These are phyloP conservation scores for Niveomyces coronatus DNA, from an alignment of 2,329 filamentous ascomycete genomes.

Conservation along the genomic window DNA sequence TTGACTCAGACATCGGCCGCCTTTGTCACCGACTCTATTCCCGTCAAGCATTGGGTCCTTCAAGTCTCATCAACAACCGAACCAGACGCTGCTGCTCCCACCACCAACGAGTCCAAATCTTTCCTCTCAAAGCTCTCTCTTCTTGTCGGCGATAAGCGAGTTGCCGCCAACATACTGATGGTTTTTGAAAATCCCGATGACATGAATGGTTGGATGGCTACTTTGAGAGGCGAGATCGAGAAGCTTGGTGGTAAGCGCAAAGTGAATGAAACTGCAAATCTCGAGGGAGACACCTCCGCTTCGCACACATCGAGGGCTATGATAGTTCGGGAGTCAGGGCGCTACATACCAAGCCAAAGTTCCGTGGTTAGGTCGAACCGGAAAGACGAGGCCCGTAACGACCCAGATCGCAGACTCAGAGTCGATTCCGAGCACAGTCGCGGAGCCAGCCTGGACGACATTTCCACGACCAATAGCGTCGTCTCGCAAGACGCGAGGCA, in stretches of 20 bases:
- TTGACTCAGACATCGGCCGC: constrained; percentile 67
- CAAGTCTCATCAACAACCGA: constrained; percentile 61
- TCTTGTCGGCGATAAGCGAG: constrained; percentile 40
- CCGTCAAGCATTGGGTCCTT: constrained; percentile 70
- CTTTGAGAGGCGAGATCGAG: constrained; percentile 60
- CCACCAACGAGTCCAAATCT: constrained; percentile 44
- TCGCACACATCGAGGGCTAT: neutral
- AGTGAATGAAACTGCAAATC: constrained; percentile 48
- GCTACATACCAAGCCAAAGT: constrained; percentile 40
- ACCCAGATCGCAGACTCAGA: constrained; percentile 14
- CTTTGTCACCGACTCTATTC: constrained; percentile 70
- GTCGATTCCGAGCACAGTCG: constrained; percentile 20
- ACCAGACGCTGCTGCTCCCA: constrained; percentile 37
- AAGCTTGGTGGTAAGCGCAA: constrained; percentile 56
- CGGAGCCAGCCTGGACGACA: constrained; percentile 39
- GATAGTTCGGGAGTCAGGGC: constrained; percentile 28
- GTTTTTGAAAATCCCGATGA: constrained; percentile 63
- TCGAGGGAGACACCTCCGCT: constrained; percentile 20
- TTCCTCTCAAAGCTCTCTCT: constrained; percentile 56
- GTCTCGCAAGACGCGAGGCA: constrained; percentile 49
- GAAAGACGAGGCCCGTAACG: constrained; percentile 11
- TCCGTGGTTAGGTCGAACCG: neutral
- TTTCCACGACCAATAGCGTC: constrained; percentile 47
- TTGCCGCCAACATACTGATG: constrained; percentile 56
- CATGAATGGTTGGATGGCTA: constrained; percentile 66